phyloP scores from a whole-genome alignment of 2,329 filamentous ascomycete genomes.

The Aaosphaeria arxii region DNA sequence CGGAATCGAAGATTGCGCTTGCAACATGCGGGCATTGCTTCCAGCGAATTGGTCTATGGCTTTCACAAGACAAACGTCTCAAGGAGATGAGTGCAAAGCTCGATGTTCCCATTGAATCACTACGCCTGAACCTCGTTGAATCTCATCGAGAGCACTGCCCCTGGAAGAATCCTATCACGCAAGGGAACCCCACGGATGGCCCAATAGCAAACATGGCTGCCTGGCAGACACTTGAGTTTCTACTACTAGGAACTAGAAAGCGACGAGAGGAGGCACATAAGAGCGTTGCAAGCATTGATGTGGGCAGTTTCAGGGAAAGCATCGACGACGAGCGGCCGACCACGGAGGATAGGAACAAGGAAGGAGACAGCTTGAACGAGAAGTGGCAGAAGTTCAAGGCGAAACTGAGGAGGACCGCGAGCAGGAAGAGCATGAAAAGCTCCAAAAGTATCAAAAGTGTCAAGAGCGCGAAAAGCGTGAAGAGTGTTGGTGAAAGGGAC shows the following conservation, averaged over 20 bases:
- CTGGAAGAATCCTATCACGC: constrained; percentile 36
- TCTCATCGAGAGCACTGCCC: constrained; percentile 41
- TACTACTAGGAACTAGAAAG: constrained; percentile 22
- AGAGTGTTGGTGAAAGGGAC: constrained; percentile 5
- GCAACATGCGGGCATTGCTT: constrained; percentile 83
- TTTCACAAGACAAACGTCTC: constrained; percentile 57
- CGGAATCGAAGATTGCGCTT: constrained; percentile 64
- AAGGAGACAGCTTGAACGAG: constrained; percentile 16
- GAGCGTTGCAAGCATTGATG: constrained; percentile 21
- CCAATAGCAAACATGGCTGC: constrained; percentile 31
- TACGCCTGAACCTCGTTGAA: constrained; percentile 36
- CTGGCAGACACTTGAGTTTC: constrained; percentile 35
- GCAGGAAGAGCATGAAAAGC: constrained; percentile 34
- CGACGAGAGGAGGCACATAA: constrained; percentile 1
- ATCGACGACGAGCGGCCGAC: constrained; percentile 12
- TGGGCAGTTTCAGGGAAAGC: constrained; percentile 13
- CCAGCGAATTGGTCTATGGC: constrained; percentile 85
- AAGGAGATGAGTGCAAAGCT: constrained; percentile 33
- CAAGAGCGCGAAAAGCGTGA: constrained; percentile 19
- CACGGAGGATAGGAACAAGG: constrained; percentile 9
- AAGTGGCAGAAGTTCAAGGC: constrained; percentile 37
- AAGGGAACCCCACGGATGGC: constrained; percentile 28
- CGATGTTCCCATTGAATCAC: constrained; percentile 21
- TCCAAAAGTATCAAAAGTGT: constrained; percentile 28
- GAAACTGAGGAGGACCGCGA: constrained; percentile 29